Evolutionary conservation across 768 basidiomycete genomes (phyloP).

Genomic region (Lactarius psammicola): DNA sequence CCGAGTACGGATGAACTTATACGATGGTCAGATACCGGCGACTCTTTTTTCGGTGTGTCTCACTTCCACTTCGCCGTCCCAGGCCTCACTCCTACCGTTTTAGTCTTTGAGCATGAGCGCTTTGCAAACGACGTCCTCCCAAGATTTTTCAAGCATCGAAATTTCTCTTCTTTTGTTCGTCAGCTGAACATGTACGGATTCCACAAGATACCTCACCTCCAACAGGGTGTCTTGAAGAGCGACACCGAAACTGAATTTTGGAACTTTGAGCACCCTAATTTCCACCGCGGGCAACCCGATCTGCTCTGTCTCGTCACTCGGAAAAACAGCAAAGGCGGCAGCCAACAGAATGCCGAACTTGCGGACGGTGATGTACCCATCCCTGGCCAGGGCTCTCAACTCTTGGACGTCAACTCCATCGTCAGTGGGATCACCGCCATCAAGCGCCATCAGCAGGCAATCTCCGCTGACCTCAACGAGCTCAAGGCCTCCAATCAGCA

Average conservation of each 20-base stretch:
- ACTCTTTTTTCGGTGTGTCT: constrained; percentile 82
- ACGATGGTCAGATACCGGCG: constrained; percentile 87
- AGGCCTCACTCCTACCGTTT: constrained; percentile 7
- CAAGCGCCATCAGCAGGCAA: constrained; percentile 89
- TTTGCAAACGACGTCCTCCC: constrained; percentile 89
- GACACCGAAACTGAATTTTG: constrained; percentile 80
- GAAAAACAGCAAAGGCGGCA: constrained; percentile 48
- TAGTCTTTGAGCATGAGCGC: constrained; percentile 89
- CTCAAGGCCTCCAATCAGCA: constrained; percentile 83
- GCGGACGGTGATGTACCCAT: constrained; percentile 22
- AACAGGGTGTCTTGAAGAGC: constrained; percentile 86
- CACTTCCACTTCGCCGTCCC: constrained; percentile 11
- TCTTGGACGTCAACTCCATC: constrained; percentile 76
- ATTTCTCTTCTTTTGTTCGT: constrained; percentile 88
- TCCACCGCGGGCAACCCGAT: constrained; percentile 86
- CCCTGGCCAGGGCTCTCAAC: constrained; percentile 43
- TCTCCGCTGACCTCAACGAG: constrained; percentile 84
- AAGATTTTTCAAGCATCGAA: constrained; percentile 96
- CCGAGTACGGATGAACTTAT: constrained; percentile 79
- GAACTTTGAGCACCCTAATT: constrained; percentile 92
- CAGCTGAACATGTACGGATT: constrained; percentile 97
- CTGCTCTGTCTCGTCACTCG: constrained; percentile 84
- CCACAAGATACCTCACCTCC: constrained; percentile 93
- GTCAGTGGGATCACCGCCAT: constrained; percentile 82
- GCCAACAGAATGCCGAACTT: constrained; percentile 19